Evolutionary conservation across 2,329 filamentous ascomycete genomes (phyloP).

Genomic region (Phaeophleospora eucalypticola): DNA sequence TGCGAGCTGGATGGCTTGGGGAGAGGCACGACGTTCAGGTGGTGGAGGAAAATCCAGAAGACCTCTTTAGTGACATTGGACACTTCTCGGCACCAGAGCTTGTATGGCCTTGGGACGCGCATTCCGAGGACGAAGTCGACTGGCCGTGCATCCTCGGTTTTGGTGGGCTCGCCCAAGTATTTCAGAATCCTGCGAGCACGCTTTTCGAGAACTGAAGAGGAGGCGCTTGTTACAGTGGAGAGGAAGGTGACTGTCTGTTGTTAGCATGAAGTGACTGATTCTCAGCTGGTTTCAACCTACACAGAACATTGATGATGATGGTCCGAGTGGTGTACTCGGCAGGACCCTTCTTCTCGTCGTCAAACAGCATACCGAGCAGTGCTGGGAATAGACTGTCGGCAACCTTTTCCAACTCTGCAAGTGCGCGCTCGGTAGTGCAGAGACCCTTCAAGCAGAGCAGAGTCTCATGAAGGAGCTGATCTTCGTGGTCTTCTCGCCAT

Average conservation of each 20-base stretch:
- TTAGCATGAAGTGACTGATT: conserved; percentile 8
- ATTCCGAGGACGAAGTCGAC: conserved; percentile 87
- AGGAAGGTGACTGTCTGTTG: conserved; percentile 65
- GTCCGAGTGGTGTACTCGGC: conserved; percentile 93
- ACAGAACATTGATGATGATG: conserved; percentile 83
- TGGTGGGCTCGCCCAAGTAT: conserved; percentile 76
- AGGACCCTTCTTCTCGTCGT: conserved; percentile 96
- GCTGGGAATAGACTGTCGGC: conserved; percentile 80
- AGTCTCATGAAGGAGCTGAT: conserved; percentile 85
- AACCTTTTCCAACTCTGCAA: conserved; percentile 75
- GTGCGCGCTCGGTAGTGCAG: conserved; percentile 82
- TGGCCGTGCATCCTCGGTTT: conserved; percentile 69
- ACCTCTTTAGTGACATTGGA: conserved; percentile 94
- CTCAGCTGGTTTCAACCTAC: conserved; percentile 28
- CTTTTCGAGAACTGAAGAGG: conserved; percentile 45
- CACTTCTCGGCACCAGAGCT: conserved; percentile 90
- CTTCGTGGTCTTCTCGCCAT: conserved; percentile 97
- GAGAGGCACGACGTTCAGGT: conserved; percentile 78
- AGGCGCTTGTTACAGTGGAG: conserved; percentile 52
- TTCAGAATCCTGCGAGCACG: conserved; percentile 70
- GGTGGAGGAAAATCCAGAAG: conserved; percentile 98
- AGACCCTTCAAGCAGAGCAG: conserved; percentile 90
- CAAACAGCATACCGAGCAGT: conserved; percentile 83
- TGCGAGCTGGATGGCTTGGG: conserved; percentile 36
- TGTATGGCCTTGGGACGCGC: conserved; percentile 80